Base-by-base conservation (phyloP, 495 filamentous ascomycete species). In the Neurospora sp. region DNA sequence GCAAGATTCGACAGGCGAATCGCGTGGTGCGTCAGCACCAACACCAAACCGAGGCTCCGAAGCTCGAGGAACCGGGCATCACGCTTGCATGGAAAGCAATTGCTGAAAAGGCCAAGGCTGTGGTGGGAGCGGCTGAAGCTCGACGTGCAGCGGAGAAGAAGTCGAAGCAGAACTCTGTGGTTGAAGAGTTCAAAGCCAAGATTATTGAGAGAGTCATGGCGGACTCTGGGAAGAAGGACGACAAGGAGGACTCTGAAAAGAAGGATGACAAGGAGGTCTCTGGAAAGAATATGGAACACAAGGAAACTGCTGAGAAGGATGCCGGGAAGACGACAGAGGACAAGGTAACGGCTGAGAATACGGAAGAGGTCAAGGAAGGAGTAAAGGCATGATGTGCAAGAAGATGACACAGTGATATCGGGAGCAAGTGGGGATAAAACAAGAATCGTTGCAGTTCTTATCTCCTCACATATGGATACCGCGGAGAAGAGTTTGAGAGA, bases 1-100 rank as follows among this genome's bases (percentile, higher is more conserved):
- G 83, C 80, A 83, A 81, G 75, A 79, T 81, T 70, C 81, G 84
- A 5, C 84, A 85, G 72, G 82, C 83, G 0, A 76, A 81, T 12
- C 82, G 84, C 31, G 75, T 79, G 1, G 75, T 82, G 35, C 77
- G 82, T 11, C 81, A 82, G 74, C 74, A 74, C 42, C 76, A 77
- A 10, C 72, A 75, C 40, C 70, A 71, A 20, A 14, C 9, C 39
- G n/a, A 70, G 46, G n/a, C 54, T 35, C 23, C 54, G 27, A 31
- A 35, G 54, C 54, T 66, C 7, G 54, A 44, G 20, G 37, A 74
- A 31, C 40, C 31, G 41, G 35, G 20, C n/a, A 48, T 20, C n/a
- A 44, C 46, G 16, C 14, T 42, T 6, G 71, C 71, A 6, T 79
- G 69, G 76, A 81, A 78, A 75, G 66, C 72, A 11, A 75, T 79